A percentile compares a stretch with the other conserved stretches of the same genome.
phyloP scores from a whole-genome alignment of 441 rosid genomes.

The Flueggea neowawraea region DNA sequence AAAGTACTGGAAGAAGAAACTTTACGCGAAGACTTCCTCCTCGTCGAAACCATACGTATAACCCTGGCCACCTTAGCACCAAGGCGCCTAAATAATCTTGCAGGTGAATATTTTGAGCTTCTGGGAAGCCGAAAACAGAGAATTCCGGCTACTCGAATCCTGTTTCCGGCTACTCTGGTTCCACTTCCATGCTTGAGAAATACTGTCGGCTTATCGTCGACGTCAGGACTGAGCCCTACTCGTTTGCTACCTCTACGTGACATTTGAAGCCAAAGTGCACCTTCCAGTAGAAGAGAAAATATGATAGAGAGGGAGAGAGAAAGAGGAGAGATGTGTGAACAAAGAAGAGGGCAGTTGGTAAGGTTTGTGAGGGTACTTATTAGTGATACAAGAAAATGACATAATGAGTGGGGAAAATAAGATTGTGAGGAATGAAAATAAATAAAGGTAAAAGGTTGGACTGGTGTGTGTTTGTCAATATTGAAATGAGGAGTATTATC shows the following conservation, averaged over 20 bases:
- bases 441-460: no score
- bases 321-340: neutral
- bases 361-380: no score
- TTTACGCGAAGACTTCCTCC: slow-evolving; percentile 43
- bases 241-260: neutral
- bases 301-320: neutral
- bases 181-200: slow-evolving; percentile 33
- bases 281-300: slow-evolving; percentile 3
- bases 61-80: slow-evolving; percentile 60
- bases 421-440: no score
- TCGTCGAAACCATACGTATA: slow-evolving; percentile 44
- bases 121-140: slow-evolving; percentile 36
- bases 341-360: no score
- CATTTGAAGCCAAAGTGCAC: neutral
- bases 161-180: slow-evolving; percentile 17
- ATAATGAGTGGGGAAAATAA: no score
- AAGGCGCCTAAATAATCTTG: slow-evolving; percentile 41
- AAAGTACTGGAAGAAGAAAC: slow-evolving; percentile 46
- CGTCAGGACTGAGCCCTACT: slow-evolving; percentile 52
- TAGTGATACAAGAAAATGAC: no score
- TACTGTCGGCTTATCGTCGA: slow-evolving; percentile 32
- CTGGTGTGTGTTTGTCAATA: no score
- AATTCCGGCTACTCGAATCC: slow-evolving; percentile 33
- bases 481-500: no score
- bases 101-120: slow-evolving; percentile 27